A percentile compares a stretch with the other conserved stretches of the same genome.
phyloP scores from a whole-genome alignment of 129 eudicot genomes.

The carrot (Daucus carota) region DH1_v3.0 NC_030381.2:45795001-45795500 shows the following conservation, averaged over 20 bases:
- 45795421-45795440: conserved; percentile 36
- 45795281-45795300: not conserved
- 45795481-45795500: conserved; percentile 43
- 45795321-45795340: not conserved
- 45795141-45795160: conserved; percentile 59
- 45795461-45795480: conserved; percentile 33
- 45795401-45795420: conserved; percentile 64
- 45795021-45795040: conserved; percentile 70
- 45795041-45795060: conserved; percentile 51
- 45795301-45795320: not conserved
- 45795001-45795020: conserved; percentile 59
- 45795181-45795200: conserved; percentile 58
- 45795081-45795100: conserved; percentile 43
- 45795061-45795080: not conserved
- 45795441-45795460: conserved; percentile 63
- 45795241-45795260: conserved; percentile 30
- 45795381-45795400: conserved; percentile 86
- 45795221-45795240: conserved; percentile 58
- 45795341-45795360: not conserved
- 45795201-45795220: conserved; percentile 44
- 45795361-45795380: conserved; percentile 29
- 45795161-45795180: conserved; percentile 62
- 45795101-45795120: conserved; percentile 71
- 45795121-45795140: conserved; percentile 81
- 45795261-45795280: not conserved